These are phyloP conservation scores for Basidiobolus meristosporus DNA, from an alignment of 371 early-diverging fungal genomes.

Conservation along the genomic window DNA sequence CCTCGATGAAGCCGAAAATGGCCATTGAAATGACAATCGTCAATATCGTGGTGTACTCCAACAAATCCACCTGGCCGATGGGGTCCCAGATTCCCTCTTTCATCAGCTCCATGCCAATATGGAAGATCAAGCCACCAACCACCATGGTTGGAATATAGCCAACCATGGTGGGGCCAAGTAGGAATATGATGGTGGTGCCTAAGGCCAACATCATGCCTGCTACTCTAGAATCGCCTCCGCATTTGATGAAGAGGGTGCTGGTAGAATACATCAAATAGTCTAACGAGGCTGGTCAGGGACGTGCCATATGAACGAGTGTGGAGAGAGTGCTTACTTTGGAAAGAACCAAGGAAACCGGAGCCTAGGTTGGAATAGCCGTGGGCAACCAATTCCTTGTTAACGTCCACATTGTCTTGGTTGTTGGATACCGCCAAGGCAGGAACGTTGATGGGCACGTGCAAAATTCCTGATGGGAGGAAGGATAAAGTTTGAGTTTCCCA, in stretches of 20 bases:
- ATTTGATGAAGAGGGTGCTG: slow-evolving; percentile 75
- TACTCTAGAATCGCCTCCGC: slow-evolving; percentile 70
- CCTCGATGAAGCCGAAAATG: slow-evolving; percentile 79
- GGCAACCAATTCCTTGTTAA: slow-evolving; percentile 79
- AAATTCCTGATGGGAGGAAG: slow-evolving; percentile 20
- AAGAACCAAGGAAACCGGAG: slow-evolving; percentile 55
- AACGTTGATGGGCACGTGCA: slow-evolving; percentile 89
- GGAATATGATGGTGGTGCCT: slow-evolving; percentile 55
- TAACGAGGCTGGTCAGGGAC: slow-evolving; percentile 4
- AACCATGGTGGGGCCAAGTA: slow-evolving; percentile 66
- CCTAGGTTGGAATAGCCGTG: slow-evolving; percentile 80
- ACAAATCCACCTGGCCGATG: slow-evolving; percentile 51
- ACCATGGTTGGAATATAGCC: slow-evolving; percentile 85
- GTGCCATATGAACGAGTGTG: neutral
- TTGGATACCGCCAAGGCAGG: slow-evolving; percentile 86
- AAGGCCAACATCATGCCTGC: slow-evolving; percentile 69
- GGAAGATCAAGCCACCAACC: slow-evolving; percentile 85
- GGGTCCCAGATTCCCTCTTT: slow-evolving; percentile 82
- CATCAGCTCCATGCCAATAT: slow-evolving; percentile 78
- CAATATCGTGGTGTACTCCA: slow-evolving; percentile 85
- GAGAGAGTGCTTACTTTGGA: slow-evolving; percentile 42
- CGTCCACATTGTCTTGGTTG: slow-evolving; percentile 62
- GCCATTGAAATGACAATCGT: slow-evolving; percentile 74
- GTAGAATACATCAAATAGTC: slow-evolving; percentile 79
- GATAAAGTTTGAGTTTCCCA: neutral